Percentiles rank a stretch among this genome's conserved stretches.
phyloP scores from a whole-genome alignment of 106 monocot genomes.

The Vanilla planifolia region DNA sequence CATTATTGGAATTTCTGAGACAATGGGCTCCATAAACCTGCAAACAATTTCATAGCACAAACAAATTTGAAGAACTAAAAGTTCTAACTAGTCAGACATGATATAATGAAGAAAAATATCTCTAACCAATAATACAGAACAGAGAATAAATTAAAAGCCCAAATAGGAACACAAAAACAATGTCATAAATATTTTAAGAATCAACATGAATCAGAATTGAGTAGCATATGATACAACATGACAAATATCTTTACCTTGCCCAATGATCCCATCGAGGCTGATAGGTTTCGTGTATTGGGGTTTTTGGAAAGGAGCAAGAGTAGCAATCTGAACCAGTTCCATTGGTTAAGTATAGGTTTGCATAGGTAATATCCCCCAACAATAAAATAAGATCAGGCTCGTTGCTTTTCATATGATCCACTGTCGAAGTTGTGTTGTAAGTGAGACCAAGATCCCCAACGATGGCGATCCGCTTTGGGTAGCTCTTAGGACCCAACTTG shows the following conservation, averaged over 20 bases:
- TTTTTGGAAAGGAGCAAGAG: slow-evolving; percentile 60
- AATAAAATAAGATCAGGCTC: slow-evolving; percentile 72
- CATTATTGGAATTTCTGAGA: slow-evolving; percentile 70
- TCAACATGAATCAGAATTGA: background rate
- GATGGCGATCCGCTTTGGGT: slow-evolving; percentile 65
- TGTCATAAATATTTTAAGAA: background rate
- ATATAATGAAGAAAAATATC: background rate
- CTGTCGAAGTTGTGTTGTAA: slow-evolving; percentile 75
- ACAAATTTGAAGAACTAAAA: background rate
- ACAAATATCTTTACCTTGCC: slow-evolving; percentile 50
- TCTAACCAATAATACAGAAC: background rate
- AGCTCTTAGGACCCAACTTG: slow-evolving; percentile 35
- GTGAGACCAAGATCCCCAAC: slow-evolving; percentile 89
- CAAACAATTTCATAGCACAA: slow-evolving; percentile 1
- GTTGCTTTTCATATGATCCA: slow-evolving; percentile 64
- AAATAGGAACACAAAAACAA: background rate
- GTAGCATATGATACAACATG: background rate
- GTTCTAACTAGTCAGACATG: background rate
- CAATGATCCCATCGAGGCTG: slow-evolving; percentile 96
- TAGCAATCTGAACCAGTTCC: slow-evolving; percentile 86
- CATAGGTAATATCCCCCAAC: slow-evolving; percentile 81
- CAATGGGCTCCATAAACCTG: slow-evolving; percentile 78
- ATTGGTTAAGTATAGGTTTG: slow-evolving; percentile 84
- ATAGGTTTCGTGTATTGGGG: slow-evolving; percentile 88
- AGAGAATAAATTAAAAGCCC: background rate